Conservation (phyloP, 2,329 filamentous ascomycete species). For the Talaromyces sp. region DNA sequence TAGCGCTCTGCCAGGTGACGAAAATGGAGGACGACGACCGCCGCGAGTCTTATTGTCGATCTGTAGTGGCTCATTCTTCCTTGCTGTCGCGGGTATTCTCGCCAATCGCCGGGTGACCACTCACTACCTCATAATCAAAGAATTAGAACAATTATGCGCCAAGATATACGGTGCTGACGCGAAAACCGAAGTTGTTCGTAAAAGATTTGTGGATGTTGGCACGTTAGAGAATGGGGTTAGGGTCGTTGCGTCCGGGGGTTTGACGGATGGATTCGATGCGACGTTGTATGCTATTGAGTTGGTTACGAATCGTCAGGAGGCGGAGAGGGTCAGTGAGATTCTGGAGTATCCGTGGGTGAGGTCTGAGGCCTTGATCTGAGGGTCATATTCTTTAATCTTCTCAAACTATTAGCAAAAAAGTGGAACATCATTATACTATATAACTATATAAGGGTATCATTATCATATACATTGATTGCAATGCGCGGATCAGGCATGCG, state of each 20-base stretch:
- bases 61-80: conserved; percentile 9
- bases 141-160: background rate
- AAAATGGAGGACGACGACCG: background rate
- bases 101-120: background rate
- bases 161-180: background rate
- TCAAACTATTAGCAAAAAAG: too few relatives aligned
- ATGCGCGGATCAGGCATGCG: too few relatives aligned
- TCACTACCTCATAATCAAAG: background rate
- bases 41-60: conserved; percentile 6
- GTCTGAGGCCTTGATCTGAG: background rate
- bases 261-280: conserved; percentile 8
- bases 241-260: conserved; percentile 5
- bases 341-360: background rate
- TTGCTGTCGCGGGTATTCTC: conserved; percentile 4
- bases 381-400: too few relatives aligned
- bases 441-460: background rate
- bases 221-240: conserved; percentile 6
- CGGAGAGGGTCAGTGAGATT: background rate
- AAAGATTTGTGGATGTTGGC: conserved; percentile 4
- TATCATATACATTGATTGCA: background rate
- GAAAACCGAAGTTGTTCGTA: background rate
- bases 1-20: background rate
- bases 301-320: background rate
- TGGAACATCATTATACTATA: background rate
- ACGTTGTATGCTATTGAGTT: conserved; percentile 5